phyloP scores from a whole-genome alignment of 164 flowering plant species.

The Macadamia tetraphylla region DNA sequence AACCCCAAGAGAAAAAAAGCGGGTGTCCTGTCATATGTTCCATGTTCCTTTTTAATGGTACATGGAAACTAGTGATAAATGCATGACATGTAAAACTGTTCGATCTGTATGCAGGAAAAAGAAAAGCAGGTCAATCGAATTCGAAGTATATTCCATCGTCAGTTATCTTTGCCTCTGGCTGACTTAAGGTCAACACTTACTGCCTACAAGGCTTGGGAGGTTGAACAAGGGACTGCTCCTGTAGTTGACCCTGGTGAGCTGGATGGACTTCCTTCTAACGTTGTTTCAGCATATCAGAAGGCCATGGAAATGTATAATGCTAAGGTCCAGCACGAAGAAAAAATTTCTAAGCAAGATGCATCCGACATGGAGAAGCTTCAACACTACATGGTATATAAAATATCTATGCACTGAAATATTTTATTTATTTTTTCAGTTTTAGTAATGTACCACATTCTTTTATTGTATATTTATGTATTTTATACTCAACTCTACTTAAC shows the following conservation, averaged over 20 bases:
- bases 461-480: no score
- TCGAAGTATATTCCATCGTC: slow-evolving; percentile 75
- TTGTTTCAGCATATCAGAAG: slow-evolving; percentile 61
- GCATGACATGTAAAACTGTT: background rate
- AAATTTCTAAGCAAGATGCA: slow-evolving; percentile 36
- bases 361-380: slow-evolving; percentile 66
- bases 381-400: slow-evolving; percentile 48
- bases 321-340: slow-evolving; percentile 61
- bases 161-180: slow-evolving; percentile 69
- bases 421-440: no score
- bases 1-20: no score
- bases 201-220: slow-evolving; percentile 82
- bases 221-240: slow-evolving; percentile 41
- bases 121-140: slow-evolving; percentile 69
- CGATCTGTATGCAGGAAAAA: slow-evolving; percentile 43
- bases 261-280: slow-evolving; percentile 54
- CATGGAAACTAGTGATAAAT: background rate
- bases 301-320: slow-evolving; percentile 66
- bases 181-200: slow-evolving; percentile 42
- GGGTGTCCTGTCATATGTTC: no score
- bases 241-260: slow-evolving; percentile 37
- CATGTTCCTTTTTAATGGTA: background rate
- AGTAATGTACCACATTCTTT: no score
- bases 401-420: background rate
- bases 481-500: no score